These are phyloP conservation scores for Paraphaeosphaeria sporulosa DNA, from an alignment of 2,329 filamentous ascomycete species.

Conservation along the genomic window DNA sequence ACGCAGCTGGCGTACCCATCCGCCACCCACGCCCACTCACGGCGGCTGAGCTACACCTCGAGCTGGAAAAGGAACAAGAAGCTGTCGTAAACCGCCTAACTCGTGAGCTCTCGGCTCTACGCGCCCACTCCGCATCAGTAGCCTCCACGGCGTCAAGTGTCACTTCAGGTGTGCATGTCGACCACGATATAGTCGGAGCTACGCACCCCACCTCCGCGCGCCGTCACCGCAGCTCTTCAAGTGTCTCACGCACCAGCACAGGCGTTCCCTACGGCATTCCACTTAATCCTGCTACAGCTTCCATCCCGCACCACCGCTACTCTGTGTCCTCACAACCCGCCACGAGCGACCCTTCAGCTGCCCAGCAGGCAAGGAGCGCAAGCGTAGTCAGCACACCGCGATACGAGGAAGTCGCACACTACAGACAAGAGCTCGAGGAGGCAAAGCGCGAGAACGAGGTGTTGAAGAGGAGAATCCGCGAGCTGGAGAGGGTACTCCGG, in stretches of 20 bases:
- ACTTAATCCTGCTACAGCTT: conserved; percentile 27
- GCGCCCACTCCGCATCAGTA: conserved; percentile 70
- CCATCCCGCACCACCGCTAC: conserved; percentile 42
- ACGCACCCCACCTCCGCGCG: conserved; percentile 62
- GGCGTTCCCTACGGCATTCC: conserved; percentile 27
- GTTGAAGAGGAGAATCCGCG: conserved; percentile 56
- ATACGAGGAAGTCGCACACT: conserved; percentile 54
- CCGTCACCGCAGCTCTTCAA: conserved; percentile 65
- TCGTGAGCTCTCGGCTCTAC: conserved; percentile 85
- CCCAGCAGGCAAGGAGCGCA: conserved; percentile 35
- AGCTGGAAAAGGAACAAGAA: conserved; percentile 95
- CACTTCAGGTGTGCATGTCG: conserved; percentile 56
- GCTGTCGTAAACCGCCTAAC: conserved; percentile 93
- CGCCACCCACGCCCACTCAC: conserved; percentile 89
- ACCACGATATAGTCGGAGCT: conserved; percentile 55
- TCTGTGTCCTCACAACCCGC: conserved; percentile 42
- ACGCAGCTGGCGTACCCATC: conserved; percentile 68
- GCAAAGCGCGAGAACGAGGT: conserved; percentile 59
- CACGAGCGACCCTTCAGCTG: conserved; percentile 29
- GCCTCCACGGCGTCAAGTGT: conserved; percentile 66
- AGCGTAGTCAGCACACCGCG: conserved; percentile 48
- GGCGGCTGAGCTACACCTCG: conserved; percentile 83
- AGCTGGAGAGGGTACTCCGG: conserved; percentile 53
- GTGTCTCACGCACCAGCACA: conserved; percentile 52
- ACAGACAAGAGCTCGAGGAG: conserved; percentile 56